Conservation (phyloP, 192 early-diverging fungal species). For the Chytriomyces hyalinus region DNA sequence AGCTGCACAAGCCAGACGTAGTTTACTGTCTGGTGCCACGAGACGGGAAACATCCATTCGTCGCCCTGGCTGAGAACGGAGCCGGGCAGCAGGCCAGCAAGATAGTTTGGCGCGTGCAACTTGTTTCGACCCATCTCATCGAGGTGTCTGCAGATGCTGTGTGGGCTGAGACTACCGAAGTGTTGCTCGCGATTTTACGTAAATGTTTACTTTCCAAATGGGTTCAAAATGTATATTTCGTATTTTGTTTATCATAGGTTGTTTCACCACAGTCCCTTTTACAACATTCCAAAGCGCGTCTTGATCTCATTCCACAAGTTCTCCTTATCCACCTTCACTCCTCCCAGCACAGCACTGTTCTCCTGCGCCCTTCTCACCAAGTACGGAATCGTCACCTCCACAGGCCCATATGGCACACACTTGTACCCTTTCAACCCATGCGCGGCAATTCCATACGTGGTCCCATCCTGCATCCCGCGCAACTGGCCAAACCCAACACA, state of each 20-base stretch:
- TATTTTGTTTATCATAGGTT: no score
- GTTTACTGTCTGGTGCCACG: constrained; percentile 16
- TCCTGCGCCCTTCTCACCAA: constrained; percentile 92
- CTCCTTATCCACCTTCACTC: constrained; percentile 42
- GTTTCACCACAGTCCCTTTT: no score
- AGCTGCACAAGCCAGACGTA: constrained; percentile 29
- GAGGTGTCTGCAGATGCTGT: no score
- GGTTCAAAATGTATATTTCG: no score
- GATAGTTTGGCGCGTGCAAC: background rate
- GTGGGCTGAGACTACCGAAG: no score
- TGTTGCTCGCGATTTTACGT: no score
- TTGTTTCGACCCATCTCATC: background rate
- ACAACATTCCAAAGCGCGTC: constrained; percentile 5
- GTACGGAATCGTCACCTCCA: constrained; percentile 87
- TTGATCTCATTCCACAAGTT: constrained; percentile 37
- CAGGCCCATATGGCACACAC: constrained; percentile 30
- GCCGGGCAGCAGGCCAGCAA: background rate
- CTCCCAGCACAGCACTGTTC: constrained; percentile 81
- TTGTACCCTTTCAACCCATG: constrained; percentile 68
- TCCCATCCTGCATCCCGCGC: constrained; percentile 92
- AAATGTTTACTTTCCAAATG: no score
- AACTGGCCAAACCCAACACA: constrained; percentile 92
- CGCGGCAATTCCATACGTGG: constrained; percentile 79
- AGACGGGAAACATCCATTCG: constrained; percentile 27
- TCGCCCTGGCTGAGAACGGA: background rate